Evolutionary conservation across 495 filamentous ascomycete genomes (phyloP), one percentile per base, ranked within the genome.

Genomic region (Lepidopterella palustris): DNA sequence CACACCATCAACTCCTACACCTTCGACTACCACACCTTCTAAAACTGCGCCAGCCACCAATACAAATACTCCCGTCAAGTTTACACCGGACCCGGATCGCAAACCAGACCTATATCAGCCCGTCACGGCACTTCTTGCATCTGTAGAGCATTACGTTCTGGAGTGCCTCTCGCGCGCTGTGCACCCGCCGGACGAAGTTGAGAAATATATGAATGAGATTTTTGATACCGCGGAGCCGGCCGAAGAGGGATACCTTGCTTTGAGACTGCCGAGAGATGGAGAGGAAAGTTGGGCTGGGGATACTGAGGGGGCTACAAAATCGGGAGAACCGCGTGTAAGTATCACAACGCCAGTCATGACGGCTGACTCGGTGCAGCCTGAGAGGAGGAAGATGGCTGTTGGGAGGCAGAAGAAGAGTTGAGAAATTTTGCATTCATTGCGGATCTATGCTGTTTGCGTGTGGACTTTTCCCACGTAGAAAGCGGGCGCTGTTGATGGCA

Each of bases 61-160:
- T 18, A 13, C 35, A 3, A 3, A 11, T 10, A 13, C 35, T 18
- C 35, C 35, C 3, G 35, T 18, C 35, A 42, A 35, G 35, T 18
- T 13, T 2, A 21, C 53, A 31, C 45, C 52, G 27, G 25, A 67
- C 9, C 60, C 66, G 57, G 70, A 73, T 45, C 75, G 77, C 55
- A 58, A 79, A 70, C 72, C 79, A 56, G 90, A 92, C 60, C 95
- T 93, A 73, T 97, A 95, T 70, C 89, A 96, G 65, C 90, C 92
- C 2, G 78, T 97, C 27, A 97, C 93, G 0, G 82, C 95, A 55
- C 84, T 88, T 48, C 78, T 95, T 45, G 81, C 82, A 60, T 78
- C 85, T 20, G 74, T 79, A 18, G 80, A 82, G 48, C 77, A 81
- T 8, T 80, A 81, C 57, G 76, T 87, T 39, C 79, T 95, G 5